Base-by-base conservation (phyloP, 2,329 filamentous ascomycete species). In the Colletotrichum trifolii region DNA sequence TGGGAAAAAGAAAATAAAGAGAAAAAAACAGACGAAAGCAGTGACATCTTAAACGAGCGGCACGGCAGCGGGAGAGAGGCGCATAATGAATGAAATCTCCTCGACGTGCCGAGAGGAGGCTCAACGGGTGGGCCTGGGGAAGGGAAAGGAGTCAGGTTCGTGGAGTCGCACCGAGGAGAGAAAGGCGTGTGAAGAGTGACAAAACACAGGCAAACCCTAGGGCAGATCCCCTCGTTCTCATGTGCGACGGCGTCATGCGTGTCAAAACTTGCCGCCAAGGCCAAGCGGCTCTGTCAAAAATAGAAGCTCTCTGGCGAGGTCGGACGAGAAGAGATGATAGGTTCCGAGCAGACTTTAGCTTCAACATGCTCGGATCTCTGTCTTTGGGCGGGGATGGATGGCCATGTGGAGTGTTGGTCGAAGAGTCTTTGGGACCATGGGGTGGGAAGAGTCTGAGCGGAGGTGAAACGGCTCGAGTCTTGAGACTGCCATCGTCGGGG, bases 391-490 rank as follows among this genome's bases (percentile, higher is more conserved):
- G 13, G 13, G 40, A 15, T 43, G 11, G 15, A 12, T 43, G 15
- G 15, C 13, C 40, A 12, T n/a, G 40, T 43, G 6, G 40, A n/a
- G 40, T 12, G 13, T 43, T 43, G 36, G 10, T 15, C 9, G 11
- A 25, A 12, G 17, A 13, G 45, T 35, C 50, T 39, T 56, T 50
- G 47, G 52, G 53, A 49, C 17, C 25, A 25, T 2, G 25, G 25
- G 25, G 4, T 5, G 25, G 57, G n/a, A 43, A 43, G 50, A 25
- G 64, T 66, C 64, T 50, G 64, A 66, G 64, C 64, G 60, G 15
- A 66, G 33, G 45, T 66, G 64, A 66, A 66, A 66, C 64, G 54
- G 38, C 49, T 35, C 60, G 46, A 64, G 64, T 64, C 60, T 60
- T 60, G 64, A 50, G 63, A 57, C 52, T 47, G 59, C 25, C 40